Evolutionary conservation across 202 grass and related monocot species (phyloP).

Genomic region (Digitaria exilis): DNA sequence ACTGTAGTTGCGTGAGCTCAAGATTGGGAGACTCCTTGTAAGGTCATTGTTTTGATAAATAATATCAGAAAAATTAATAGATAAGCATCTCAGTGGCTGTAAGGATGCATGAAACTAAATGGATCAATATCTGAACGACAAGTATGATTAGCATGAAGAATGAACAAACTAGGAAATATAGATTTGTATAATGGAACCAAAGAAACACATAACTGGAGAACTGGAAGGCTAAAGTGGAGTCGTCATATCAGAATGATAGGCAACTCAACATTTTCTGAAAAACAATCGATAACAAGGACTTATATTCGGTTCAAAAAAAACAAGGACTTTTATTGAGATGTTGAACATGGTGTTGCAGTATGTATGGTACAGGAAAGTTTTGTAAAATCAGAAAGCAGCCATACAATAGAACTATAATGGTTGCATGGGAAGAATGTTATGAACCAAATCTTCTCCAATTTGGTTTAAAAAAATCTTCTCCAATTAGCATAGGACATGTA

Average conservation of each 20-base stretch:
- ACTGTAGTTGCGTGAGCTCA: constrained; percentile 58
- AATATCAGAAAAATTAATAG: not conserved
- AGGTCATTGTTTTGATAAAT: not conserved
- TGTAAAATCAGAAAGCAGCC: not conserved
- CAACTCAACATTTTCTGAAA: not conserved
- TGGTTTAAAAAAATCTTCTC: too few species aligned
- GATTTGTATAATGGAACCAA: not conserved
- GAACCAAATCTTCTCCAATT: not conserved
- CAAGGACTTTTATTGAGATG: not conserved
- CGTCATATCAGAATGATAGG: not conserved
- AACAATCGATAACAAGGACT: not conserved
- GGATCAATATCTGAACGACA: constrained; percentile 1
- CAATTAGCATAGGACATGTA: not conserved
- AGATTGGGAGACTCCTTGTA: not conserved
- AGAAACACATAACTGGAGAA: not conserved
- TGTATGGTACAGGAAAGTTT: not conserved
- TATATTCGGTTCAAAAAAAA: too few species aligned
- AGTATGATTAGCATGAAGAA: not conserved
- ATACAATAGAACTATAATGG: not conserved
- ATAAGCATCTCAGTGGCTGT: not conserved
- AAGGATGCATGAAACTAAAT: not conserved
- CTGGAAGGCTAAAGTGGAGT: not conserved
- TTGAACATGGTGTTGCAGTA: not conserved
- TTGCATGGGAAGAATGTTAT: not conserved
- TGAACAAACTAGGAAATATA: not conserved